Evolutionary conservation across 441 rosid genomes (phyloP), one percentile per base, ranked within the genome.

Genomic region (Arabidopsis hybrid): DNA sequence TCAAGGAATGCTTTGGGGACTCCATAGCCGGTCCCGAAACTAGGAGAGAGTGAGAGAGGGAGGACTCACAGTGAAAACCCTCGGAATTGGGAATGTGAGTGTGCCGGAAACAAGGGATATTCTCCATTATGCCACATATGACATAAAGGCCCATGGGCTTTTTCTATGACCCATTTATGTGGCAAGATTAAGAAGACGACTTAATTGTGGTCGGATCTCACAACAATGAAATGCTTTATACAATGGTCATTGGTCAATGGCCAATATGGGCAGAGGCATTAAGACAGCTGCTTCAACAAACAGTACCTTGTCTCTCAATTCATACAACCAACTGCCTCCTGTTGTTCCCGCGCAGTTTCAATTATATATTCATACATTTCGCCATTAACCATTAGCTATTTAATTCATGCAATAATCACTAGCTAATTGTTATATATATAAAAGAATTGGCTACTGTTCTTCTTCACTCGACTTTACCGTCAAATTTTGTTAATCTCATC

Each of bases 1-100:
- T 85, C 46, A 86, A 84, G 13, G 91, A 80, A 6, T 86, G 80
- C 16, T 79, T 83, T 0, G 82, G 71, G 43, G 86, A 81, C 10
- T 88, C 92, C 8, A 68, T 64, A 9, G 50, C 36, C 8, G 47
- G 21, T 35, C 47, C 7, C 14, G 26, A 13, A 31, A 2, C 2
- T 16, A 10, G 34, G 6, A 51, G 56, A 50, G 29, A 8, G n/a
- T 21, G 26, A 21, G 26, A 21, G 29, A 26, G 29, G 26, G 26
- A 21, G 26, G 26, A 21, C 26, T 21, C 4, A 26, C 35, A 5
- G 35, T 35, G 39, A 35, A 35, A 46, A 46, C 9, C 51, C 51
- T 46, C 51, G 51, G 29, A 26, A 26, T 26, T 26, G 29, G 29
- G 29, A 21, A 21, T 21, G 26, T 21, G 26, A 21, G 26, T 21